These are phyloP conservation scores for Cyberlindnera euphorbiiphila DNA, from an alignment of 805 yeast genomes.

Conservation along the genomic window DNA sequence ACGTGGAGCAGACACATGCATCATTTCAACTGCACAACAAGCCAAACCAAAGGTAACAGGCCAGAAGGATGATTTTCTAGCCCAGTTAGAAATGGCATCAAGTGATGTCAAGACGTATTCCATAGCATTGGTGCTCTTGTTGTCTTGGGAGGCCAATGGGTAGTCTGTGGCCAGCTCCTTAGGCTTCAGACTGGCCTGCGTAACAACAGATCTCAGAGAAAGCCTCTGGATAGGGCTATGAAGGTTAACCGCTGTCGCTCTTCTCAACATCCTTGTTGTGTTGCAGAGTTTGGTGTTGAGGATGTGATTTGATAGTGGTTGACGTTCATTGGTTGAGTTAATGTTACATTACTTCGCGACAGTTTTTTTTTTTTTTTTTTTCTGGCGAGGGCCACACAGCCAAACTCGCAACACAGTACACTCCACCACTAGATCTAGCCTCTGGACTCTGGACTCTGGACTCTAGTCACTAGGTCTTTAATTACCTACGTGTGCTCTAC, in stretches of 20 bases:
- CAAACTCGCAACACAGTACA: no score
- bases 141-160: constrained; percentile 21
- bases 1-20: constrained; percentile 89
- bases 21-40: constrained; percentile 94
- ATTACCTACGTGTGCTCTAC: no score
- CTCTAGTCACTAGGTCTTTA: no score
- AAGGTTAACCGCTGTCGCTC: neutral
- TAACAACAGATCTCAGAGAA: constrained; percentile 15
- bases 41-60: constrained; percentile 91
- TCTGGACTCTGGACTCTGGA: no score
- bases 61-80: constrained; percentile 89
- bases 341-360: no score
- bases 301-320: no score
- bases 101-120: constrained; percentile 81
- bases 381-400: no score
- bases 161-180: constrained; percentile 20
- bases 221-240: neutral
- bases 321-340: no score
- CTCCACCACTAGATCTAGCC: no score
- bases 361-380: no score
- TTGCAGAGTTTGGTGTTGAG: neutral
- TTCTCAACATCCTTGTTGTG: constrained; percentile 9
- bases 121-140: constrained; percentile 51
- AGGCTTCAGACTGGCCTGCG: constrained; percentile 19
- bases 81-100: constrained; percentile 86